Evolutionary conservation across 2,329 filamentous ascomycete species (phyloP), one percentile per base, ranked within the genome.

Genomic region (Apiospora kogelbergensis): DNA sequence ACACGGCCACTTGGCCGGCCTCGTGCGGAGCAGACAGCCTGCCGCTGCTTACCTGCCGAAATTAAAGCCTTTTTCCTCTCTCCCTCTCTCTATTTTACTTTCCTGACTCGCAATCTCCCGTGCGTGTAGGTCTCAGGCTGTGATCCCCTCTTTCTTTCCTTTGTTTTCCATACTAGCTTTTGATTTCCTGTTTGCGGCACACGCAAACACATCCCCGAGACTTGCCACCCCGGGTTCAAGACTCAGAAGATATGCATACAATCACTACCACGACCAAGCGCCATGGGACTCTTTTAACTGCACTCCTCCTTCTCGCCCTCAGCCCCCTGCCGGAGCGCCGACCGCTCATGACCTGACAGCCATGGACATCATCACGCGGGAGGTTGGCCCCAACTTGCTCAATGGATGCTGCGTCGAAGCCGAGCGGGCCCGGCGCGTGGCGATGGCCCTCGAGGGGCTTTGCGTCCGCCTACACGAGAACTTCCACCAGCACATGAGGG

Each of bases 341-440:
- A 24, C 63, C 45, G 70, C 70, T 13, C 71, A 70, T 69, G 75
- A 74, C n/a, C 72, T 74, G 63, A 69, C 72, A 66, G 11, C 53
- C 53, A 60, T 60, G 53, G 53, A 60, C 11, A n/a, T 60, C 26
- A 60, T 71, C 30, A 60, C 30, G 7, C 37, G 53, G 33, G 53
- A 60, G 20, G 53, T 37, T 9, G 53, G 76, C 24, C 72, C 75
- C 60, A 77, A 82, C 24, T 78, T 88, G 26, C 80, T 89, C 44
- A 78, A 81, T 69, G 85, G 86, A 42, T 90, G 88, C 74, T 87
- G 82, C 73, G 74, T 79, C 67, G 87, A 90, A 77, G 86, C 88
- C 30, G 81, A 86, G 68, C 81, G 84, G 70, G 85, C 84, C 67
- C 84, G 87, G 66, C 72, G 81, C 15, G 83, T 87, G 53, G 81